A percentile compares a stretch with the other conserved stretches of the same genome.
Conservation (phyloP, 805 yeast genomes). For the Metschnikowia colocasiae region DNA sequence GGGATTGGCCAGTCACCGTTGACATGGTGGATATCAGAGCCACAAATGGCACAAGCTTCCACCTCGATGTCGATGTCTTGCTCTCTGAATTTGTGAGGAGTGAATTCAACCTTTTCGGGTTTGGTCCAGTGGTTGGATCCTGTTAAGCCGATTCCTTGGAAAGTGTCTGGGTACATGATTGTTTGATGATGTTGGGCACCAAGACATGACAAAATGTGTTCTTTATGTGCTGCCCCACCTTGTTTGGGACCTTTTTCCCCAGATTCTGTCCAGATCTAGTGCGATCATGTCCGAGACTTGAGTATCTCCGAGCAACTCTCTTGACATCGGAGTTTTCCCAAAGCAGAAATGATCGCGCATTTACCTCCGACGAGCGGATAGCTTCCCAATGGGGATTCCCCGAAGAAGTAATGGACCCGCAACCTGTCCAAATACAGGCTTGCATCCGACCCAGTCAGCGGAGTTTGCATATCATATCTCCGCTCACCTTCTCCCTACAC, state of each 20-base stretch:
- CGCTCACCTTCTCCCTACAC: too few species aligned
- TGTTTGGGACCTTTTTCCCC: too few species aligned
- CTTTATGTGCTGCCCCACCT: too few species aligned
- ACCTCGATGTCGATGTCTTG: constrained; percentile 12
- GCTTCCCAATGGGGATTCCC: too few species aligned
- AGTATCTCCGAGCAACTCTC: background rate
- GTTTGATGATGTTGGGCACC: background rate
- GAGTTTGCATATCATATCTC: background rate
- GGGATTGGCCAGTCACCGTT: constrained; percentile 47
- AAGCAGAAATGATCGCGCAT: too few species aligned
- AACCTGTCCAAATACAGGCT: too few species aligned
- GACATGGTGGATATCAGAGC: constrained; percentile 51
- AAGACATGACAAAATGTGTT: too few species aligned
- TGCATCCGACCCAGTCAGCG: background rate
- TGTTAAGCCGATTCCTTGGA: constrained; percentile 8
- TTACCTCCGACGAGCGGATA: too few species aligned
- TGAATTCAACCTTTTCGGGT: constrained; percentile 10
- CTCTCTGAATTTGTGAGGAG: constrained; percentile 13
- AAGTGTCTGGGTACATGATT: constrained; percentile 10
- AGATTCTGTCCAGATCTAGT: too few species aligned
- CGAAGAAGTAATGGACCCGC: too few species aligned
- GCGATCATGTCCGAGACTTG: too few species aligned
- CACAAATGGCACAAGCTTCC: constrained; percentile 39
- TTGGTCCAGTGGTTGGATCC: constrained; percentile 10
- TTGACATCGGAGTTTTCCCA: too few species aligned